phyloP scores from a whole-genome alignment of 179 eudicot genomes.

The Silene noctiflora region DNA sequence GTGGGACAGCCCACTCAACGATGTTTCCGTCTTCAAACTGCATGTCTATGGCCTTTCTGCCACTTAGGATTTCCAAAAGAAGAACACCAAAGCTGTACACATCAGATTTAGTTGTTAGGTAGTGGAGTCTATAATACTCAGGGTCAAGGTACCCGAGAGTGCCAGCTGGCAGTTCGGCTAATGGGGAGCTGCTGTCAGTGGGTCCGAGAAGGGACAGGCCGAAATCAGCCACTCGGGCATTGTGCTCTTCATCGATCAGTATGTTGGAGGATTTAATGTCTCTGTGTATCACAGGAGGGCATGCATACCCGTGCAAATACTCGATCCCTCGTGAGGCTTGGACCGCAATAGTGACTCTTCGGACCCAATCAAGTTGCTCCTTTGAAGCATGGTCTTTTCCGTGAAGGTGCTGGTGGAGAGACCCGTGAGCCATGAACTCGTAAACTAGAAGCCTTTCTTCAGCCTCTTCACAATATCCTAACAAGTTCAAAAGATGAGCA shows the following conservation, averaged over 20 bases:
- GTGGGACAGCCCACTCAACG: slow-evolving; percentile 94
- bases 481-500: slow-evolving; percentile 80
- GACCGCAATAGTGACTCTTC: slow-evolving; percentile 81
- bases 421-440: slow-evolving; percentile 96
- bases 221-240: slow-evolving; percentile 89
- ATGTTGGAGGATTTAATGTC: slow-evolving; percentile 95
- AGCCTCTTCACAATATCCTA: slow-evolving; percentile 90
- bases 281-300: slow-evolving; percentile 90
- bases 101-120: slow-evolving; percentile 88
- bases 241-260: slow-evolving; percentile 88
- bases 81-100: slow-evolving; percentile 92
- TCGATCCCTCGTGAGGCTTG: slow-evolving; percentile 96
- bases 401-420: slow-evolving; percentile 78
- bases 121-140: slow-evolving; percentile 85
- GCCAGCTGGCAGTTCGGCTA: slow-evolving; percentile 96
- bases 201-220: slow-evolving; percentile 87
- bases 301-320: slow-evolving; percentile 90
- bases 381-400: slow-evolving; percentile 49
- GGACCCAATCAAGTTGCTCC: slow-evolving; percentile 82
- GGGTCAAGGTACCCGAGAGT: slow-evolving; percentile 95
- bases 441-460: slow-evolving; percentile 81
- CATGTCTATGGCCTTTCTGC: slow-evolving; percentile 92
- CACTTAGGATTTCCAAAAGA: slow-evolving; percentile 82
- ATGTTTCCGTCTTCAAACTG: slow-evolving; percentile 80
- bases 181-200: slow-evolving; percentile 73